Evolutionary conservation across 495 filamentous ascomycete species (phyloP).

Genomic region (Rostrohypoxylon terebratum): DNA sequence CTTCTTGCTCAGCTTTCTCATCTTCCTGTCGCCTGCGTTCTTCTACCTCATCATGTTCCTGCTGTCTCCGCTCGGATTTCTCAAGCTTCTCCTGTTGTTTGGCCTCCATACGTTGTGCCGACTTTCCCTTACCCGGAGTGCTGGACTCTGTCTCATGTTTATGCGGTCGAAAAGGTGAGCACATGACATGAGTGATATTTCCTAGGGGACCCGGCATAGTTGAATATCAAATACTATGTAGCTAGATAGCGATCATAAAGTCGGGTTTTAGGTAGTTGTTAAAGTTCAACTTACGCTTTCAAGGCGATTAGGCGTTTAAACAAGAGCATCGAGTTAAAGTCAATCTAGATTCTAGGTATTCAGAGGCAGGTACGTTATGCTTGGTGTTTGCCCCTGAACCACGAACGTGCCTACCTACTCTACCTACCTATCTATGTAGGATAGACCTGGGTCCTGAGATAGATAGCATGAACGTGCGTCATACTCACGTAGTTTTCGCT

Average conservation of each 20-base stretch:
- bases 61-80: conserved; percentile 48
- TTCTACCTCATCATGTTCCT: conserved; percentile 59
- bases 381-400: conserved; percentile 1
- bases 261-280: not conserved
- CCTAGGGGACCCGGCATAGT: conserved; percentile 14
- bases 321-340: not conserved
- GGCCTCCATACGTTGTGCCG: conserved; percentile 24
- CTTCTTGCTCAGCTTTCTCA: conserved; percentile 43
- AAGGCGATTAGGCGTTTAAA: not conserved
- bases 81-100: conserved; percentile 43
- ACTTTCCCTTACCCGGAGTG: conserved; percentile 21
- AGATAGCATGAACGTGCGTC: conserved; percentile 1
- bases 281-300: not conserved
- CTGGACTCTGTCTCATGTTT: conserved; percentile 8
- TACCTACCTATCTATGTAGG: not conserved
- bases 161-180: conserved; percentile 11
- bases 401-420: no score
- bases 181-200: not conserved
- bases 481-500: conserved; percentile 7
- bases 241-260: not conserved
- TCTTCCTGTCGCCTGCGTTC: conserved; percentile 52
- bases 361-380: not conserved
- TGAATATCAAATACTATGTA: not conserved
- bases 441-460: not conserved
- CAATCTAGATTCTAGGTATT: no score